phyloP scores from a whole-genome alignment of 2,329 filamentous ascomycete species.

The Cercospora sp. region DNA sequence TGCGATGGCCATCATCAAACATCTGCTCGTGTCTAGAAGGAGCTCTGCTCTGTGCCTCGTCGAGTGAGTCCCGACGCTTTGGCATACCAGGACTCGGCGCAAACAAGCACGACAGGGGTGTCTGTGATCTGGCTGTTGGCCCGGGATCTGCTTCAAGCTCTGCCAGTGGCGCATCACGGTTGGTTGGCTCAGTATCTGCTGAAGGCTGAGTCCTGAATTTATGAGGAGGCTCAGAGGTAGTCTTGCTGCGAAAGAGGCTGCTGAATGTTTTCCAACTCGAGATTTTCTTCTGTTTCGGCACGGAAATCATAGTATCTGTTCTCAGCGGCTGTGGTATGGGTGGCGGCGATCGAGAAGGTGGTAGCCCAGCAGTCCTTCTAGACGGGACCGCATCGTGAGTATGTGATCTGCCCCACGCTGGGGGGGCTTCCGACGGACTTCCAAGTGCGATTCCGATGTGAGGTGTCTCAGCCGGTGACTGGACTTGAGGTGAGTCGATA shows the following conservation, averaged over 20 bases:
- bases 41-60: slow-evolving; percentile 1
- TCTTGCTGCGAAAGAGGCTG: slow-evolving; percentile 29
- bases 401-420: slow-evolving; percentile 27
- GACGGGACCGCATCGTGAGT: slow-evolving; percentile 26
- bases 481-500: slow-evolving; percentile 14
- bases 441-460: slow-evolving; percentile 29
- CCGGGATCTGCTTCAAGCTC: slow-evolving; percentile 2
- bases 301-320: background rate
- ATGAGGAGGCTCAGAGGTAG: slow-evolving; percentile 7
- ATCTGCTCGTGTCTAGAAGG: slow-evolving; percentile 14
- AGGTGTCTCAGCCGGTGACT: slow-evolving; percentile 17
- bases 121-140: background rate
- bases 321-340: slow-evolving; percentile 2
- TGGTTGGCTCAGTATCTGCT: background rate
- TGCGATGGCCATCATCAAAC: background rate
- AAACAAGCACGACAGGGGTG: slow-evolving; percentile 18
- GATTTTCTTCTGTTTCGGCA: slow-evolving; percentile 29
- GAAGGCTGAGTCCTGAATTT: slow-evolving; percentile 2
- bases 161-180: background rate
- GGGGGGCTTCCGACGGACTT: slow-evolving; percentile 26
- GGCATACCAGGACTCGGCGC: slow-evolving; percentile 17
- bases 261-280: slow-evolving; percentile 35
- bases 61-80: background rate
- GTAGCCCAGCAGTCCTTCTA: slow-evolving; percentile 13
- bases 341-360: slow-evolving; percentile 12